Evolutionary conservation across 257 asterid species (phyloP), one percentile per base, ranked within the genome.

Genomic region (Scutellaria baicalensis): DNA sequence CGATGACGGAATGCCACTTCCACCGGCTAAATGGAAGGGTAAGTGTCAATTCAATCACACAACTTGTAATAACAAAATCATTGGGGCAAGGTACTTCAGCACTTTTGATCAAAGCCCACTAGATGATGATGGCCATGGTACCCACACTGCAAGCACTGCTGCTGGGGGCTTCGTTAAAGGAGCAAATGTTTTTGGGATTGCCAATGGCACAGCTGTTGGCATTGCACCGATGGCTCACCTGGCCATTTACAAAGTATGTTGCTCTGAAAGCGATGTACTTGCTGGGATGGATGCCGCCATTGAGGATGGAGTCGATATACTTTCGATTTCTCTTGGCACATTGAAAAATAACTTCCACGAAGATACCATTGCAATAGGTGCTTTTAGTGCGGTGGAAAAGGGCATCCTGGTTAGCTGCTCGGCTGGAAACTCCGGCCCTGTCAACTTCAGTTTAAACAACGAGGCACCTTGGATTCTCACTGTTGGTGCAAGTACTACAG

Each of bases 111-210:
- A 11, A 14, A 52, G 72, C 9, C 83, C 82, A 1, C n/a, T 69
- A 0, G 80, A 81, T 10, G 59, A 23, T 0, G 23, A 23, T 13
- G 83, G 84, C 8, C 87, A 82, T 16, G 90, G 88, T 4, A 78
- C 85, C 6, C 87, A 83, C 74, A 83, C 89, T 0, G 78, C 91
- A 0, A 69, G 91, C 74, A 85, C 82, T 1, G 89, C 89, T 5
- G 91, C 84, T 0, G 91, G 91, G 3, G 74, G 33, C 33, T 74
- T 76, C 5, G 88, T 83, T 23, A 12, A 18, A 3, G 79, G 82
- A 4, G 86, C 85, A 1, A 81, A 70, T 54, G 54, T 76, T 0
- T 77, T 74, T 5, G 89, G 87, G 12, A 73, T 61, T 10, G 89
- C 87, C 3, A 75, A 77, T 8, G 89, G 91, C 44, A 83, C 86